Conservation (phyloP, 2,329 filamentous ascomycete species). For the Monilinia laxa region DNA sequence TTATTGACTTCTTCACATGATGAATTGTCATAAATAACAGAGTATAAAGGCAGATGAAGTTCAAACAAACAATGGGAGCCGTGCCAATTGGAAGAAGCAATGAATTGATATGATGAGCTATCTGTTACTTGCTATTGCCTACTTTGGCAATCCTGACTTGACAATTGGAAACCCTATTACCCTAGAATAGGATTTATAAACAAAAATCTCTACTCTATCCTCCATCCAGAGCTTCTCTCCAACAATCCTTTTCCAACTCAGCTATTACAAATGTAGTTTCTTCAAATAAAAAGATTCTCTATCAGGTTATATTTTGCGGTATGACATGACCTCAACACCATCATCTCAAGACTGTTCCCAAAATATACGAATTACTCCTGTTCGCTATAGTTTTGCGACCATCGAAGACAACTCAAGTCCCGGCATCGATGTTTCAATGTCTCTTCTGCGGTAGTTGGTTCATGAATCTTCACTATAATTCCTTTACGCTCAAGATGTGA, state of each 20-base stretch:
- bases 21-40: neutral
- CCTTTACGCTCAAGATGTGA: neutral
- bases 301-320: no score
- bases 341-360: neutral
- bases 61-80: neutral
- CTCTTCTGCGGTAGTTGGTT: neutral
- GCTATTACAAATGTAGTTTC: neutral
- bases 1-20: neutral
- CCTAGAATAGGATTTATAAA: neutral
- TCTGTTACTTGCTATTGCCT: neutral
- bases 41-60: neutral
- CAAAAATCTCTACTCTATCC: neutral
- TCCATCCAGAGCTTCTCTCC: neutral
- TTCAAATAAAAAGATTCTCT: neutral
- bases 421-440: neutral
- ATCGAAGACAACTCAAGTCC: neutral
- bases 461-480: neutral
- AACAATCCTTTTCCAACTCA: neutral
- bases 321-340: neutral
- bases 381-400: neutral
- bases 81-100: neutral
- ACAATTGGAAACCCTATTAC: no score
- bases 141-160: neutral
- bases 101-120: neutral
- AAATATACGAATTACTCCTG: no score